Evolutionary conservation across 2,329 filamentous ascomycete species (phyloP).

Genomic region (Neopestalotiopsis sp.): DNA sequence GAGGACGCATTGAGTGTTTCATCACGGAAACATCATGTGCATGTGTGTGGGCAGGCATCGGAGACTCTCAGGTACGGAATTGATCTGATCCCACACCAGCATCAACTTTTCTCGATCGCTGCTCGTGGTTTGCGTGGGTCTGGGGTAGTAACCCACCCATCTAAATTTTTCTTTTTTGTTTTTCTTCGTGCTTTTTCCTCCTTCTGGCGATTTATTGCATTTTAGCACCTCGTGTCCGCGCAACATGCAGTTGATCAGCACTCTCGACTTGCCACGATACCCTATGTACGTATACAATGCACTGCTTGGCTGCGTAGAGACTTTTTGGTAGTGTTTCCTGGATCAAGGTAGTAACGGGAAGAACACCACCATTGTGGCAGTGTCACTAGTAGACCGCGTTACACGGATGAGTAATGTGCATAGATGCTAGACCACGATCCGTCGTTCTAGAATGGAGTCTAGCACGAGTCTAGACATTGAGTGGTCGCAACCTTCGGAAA

Average conservation of each 20-base stretch:
- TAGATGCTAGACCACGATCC: neutral
- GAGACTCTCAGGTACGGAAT: neutral
- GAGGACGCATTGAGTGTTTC: conserved; percentile 2
- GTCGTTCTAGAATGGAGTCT: no score
- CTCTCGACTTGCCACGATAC: neutral
- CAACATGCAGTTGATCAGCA: neutral
- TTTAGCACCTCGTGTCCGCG: neutral
- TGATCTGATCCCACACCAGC: no score
- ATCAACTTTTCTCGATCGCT: neutral
- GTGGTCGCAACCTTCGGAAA: neutral
- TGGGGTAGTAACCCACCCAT: conserved; percentile 7
- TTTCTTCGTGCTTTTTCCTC: neutral
- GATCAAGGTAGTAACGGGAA: neutral
- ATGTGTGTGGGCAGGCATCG: neutral
- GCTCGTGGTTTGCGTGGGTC: neutral
- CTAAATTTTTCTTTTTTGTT: neutral
- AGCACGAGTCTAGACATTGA: neutral
- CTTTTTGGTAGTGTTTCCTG: no score
- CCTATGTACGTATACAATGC: neutral
- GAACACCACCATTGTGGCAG: conserved; percentile 9
- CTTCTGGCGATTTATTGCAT: neutral
- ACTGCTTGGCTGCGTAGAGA: no score
- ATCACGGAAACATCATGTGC: conserved; percentile 6
- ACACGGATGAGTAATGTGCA: neutral
- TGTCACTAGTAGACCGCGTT: neutral